Evolutionary conservation across 106 monocot genomes (phyloP).

Genomic region (Agapanthus africanus): DNA sequence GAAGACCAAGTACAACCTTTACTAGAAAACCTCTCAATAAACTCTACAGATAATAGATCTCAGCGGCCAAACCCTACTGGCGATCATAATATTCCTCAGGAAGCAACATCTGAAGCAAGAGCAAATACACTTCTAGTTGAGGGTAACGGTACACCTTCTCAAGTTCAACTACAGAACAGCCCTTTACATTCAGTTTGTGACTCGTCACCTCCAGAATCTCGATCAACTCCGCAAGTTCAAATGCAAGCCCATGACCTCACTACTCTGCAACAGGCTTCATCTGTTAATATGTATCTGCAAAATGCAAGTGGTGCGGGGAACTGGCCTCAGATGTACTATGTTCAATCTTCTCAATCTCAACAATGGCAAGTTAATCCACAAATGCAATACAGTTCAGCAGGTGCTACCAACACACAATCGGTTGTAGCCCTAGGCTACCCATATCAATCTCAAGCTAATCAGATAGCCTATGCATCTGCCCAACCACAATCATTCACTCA

Average conservation of each 20-base stretch:
- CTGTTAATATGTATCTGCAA: constrained; percentile 17
- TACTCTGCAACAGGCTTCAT: constrained; percentile 9
- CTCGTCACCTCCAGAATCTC: constrained; percentile 2
- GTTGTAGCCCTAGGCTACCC: constrained; percentile 9
- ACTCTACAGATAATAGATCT: constrained; percentile 11
- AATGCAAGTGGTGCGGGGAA: constrained; percentile 12
- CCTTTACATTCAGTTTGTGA: constrained; percentile 10
- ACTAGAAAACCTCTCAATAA: constrained; percentile 21
- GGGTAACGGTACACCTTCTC: constrained; percentile 3
- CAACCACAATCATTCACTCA: constrained; percentile 25
- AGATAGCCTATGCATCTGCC: constrained; percentile 17
- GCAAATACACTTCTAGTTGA: constrained; percentile 5
- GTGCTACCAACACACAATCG: constrained; percentile 16
- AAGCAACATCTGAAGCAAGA: neutral
- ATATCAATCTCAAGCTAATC: constrained; percentile 23
- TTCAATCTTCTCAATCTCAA: constrained; percentile 29
- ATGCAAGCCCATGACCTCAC: constrained; percentile 9
- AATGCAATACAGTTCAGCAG: constrained; percentile 4
- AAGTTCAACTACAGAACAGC: constrained; percentile 14
- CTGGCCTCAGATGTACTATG: constrained; percentile 13
- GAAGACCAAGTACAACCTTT: constrained; percentile 15
- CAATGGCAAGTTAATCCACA: constrained; percentile 21
- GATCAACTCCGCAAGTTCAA: constrained; percentile 1
- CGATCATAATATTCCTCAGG: constrained; percentile 15
- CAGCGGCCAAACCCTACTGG: neutral